phyloP scores from a whole-genome alignment of 805 yeast genomes.

The Yarrowia divulgata region DNA sequence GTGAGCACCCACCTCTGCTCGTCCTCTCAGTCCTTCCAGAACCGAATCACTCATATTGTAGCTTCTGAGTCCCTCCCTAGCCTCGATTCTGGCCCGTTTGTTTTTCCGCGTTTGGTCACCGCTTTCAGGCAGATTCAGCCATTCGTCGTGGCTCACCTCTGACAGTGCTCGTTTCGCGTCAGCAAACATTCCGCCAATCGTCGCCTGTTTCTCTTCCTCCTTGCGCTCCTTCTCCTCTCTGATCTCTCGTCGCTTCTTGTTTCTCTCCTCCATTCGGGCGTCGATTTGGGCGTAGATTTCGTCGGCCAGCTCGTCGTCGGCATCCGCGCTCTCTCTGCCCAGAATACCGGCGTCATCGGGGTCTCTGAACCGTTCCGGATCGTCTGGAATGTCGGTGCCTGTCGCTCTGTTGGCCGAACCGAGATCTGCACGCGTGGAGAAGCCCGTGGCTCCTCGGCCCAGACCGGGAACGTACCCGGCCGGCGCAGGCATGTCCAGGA shows the following conservation, averaged over 20 bases:
- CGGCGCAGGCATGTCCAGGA: conserved; percentile 86
- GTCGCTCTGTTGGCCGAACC: conserved; percentile 56
- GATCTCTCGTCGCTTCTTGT: conserved; percentile 46
- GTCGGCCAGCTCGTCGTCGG: conserved; percentile 82
- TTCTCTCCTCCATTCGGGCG: conserved; percentile 52
- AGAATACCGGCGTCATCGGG: conserved; percentile 51
- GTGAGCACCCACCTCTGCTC: conserved; percentile 46
- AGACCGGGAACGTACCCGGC: conserved; percentile 89
- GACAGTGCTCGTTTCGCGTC: conserved; percentile 72
- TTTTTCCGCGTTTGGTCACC: conserved; percentile 84
- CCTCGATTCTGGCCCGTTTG: conserved; percentile 70
- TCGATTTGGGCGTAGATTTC: conserved; percentile 73
- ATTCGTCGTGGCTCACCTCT: conserved; percentile 68
- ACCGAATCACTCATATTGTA: conserved; percentile 86
- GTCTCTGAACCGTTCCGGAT: conserved; percentile 43
- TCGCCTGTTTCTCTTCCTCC: conserved; percentile 46
- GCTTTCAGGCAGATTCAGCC: conserved; percentile 86
- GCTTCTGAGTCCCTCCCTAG: conserved; percentile 68
- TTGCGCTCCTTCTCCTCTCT: conserved; percentile 46
- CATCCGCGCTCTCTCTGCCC: conserved; percentile 49
- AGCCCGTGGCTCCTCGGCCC: conserved; percentile 95
- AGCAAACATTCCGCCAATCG: conserved; percentile 63
- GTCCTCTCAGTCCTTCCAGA: conserved; percentile 51
- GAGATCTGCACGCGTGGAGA: conserved; percentile 81
- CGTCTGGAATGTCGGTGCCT: conserved; percentile 50